phyloP scores from a whole-genome alignment of 1,284 basidiomycete species.

The Rhodotorula sp. region DNA sequence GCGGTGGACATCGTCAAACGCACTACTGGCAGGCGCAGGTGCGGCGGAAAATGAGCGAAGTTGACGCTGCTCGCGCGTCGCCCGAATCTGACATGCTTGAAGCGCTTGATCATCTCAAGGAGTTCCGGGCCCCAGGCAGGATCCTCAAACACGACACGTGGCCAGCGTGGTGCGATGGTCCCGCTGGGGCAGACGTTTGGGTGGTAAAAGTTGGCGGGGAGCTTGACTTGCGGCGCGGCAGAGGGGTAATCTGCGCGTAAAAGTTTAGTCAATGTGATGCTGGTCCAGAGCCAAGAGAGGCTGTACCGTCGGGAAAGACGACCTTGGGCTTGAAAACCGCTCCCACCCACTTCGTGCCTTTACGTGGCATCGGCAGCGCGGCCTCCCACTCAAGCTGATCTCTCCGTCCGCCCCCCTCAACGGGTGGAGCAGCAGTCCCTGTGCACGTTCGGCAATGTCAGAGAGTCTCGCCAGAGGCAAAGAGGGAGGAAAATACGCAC shows the following conservation, averaged over 20 bases:
- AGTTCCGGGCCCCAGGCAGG: too few species aligned
- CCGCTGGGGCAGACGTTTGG: conserved; percentile 86
- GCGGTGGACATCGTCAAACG: neutral
- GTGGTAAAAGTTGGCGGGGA: conserved; percentile 1
- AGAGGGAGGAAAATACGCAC: neutral
- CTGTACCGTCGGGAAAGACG: neutral
- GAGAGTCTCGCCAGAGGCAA: too few species aligned
- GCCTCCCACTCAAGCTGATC: conserved; percentile 1
- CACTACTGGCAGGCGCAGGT: neutral
- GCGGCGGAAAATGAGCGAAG: neutral
- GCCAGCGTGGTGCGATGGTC: conserved; percentile 69
- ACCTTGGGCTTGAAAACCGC: neutral
- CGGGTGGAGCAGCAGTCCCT: neutral
- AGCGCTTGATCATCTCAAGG: too few species aligned
- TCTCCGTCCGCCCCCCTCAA: neutral
- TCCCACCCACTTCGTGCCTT: neutral
- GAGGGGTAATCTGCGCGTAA: neutral
- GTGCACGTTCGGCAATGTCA: neutral
- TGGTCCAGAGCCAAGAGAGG: too few species aligned
- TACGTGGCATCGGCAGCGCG: neutral
- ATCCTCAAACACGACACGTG: neutral
- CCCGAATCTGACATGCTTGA: conserved; percentile 1
- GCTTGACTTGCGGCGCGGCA: neutral
- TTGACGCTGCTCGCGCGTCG: too few species aligned
- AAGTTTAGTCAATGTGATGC: neutral